A percentile compares a stretch with the other conserved stretches of the same genome.
Evolutionary conservation across 2,329 filamentous ascomycete genomes (phyloP).

Genomic region (Apiospora rasikravindrae): DNA sequence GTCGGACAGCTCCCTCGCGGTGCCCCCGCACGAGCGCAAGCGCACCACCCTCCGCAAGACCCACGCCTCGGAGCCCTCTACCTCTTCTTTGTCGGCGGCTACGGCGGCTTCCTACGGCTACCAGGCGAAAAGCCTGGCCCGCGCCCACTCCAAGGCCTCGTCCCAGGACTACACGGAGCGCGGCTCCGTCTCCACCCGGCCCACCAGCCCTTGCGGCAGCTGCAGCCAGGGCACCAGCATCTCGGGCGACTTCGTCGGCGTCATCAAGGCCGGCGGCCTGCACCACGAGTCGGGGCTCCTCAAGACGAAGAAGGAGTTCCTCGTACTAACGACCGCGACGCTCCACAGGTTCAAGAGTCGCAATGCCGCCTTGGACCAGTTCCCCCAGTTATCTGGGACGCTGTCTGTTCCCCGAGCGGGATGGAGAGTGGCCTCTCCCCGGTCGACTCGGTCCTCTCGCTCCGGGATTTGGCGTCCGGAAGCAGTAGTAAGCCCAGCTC

Average conservation of each 20-base stretch:
- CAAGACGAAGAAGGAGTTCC: conserved; percentile 55
- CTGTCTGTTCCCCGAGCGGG: conserved; percentile 39
- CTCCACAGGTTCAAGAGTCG: conserved; percentile 56
- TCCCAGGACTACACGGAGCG: conserved; percentile 34
- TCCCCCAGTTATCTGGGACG: conserved; percentile 49
- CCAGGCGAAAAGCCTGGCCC: conserved; percentile 30
- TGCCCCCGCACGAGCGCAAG: conserved; percentile 27
- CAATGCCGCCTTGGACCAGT: conserved; percentile 52
- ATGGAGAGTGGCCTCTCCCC: conserved; percentile 39
- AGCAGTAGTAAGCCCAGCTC: conserved; percentile 19
- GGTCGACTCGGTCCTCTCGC: conserved; percentile 37
- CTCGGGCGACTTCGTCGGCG: conserved; percentile 32
- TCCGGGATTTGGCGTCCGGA: conserved; percentile 29
- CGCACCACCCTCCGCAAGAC: conserved; percentile 34
- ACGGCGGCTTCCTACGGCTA: not conserved
- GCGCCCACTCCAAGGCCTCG: conserved; percentile 38
- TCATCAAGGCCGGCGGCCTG: conserved; percentile 52
- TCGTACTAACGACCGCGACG: conserved; percentile 57
- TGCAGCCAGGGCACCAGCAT: conserved; percentile 36
- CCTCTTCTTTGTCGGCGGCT: not conserved
- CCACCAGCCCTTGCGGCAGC: conserved; percentile 36
- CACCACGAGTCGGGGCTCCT: conserved; percentile 56
- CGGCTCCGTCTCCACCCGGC: conserved; percentile 37
- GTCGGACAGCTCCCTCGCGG: conserved; percentile 33
- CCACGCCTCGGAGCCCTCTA: conserved; percentile 25